These are phyloP conservation scores for Liriodendron chinense DNA, from an alignment of 164 flowering plant genomes.

Conservation along the genomic window DNA sequence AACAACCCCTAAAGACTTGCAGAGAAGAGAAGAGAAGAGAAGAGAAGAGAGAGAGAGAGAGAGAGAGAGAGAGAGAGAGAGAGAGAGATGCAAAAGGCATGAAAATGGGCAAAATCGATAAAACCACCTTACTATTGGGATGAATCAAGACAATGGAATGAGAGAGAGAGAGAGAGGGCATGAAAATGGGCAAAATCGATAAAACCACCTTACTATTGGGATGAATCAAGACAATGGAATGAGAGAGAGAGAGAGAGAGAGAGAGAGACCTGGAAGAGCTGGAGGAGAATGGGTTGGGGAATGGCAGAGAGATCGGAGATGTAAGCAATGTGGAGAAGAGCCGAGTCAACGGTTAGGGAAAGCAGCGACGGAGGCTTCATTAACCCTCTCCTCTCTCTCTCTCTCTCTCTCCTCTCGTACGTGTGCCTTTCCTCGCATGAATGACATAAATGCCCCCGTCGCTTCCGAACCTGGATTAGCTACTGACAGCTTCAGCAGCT, in stretches of 20 bases:
- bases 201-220: background rate
- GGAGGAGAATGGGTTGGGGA: slow-evolving; percentile 15
- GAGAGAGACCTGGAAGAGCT: slow-evolving; percentile 11
- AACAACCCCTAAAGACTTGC: no score
- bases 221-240: background rate
- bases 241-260: background rate
- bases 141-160: background rate
- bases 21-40: no score
- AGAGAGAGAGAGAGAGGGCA: slow-evolving; percentile 1
- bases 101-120: background rate
- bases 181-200: background rate
- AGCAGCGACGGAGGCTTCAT: slow-evolving; percentile 21
- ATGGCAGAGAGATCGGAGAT: slow-evolving; percentile 18
- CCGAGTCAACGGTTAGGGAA: slow-evolving; percentile 19
- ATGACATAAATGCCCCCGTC: no score
- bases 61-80: slow-evolving; percentile 7
- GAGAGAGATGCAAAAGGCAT: background rate
- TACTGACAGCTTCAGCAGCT: no score
- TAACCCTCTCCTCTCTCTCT: background rate
- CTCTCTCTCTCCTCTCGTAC: background rate
- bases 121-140: background rate
- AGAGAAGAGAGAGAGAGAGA: slow-evolving; percentile 7
- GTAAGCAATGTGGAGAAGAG: slow-evolving; percentile 11
- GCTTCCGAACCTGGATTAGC: no score
- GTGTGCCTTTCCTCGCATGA: background rate